These are phyloP conservation scores for Rhododendron vialii DNA, from an alignment of 148 eudicot species.

Conservation along the genomic window DNA sequence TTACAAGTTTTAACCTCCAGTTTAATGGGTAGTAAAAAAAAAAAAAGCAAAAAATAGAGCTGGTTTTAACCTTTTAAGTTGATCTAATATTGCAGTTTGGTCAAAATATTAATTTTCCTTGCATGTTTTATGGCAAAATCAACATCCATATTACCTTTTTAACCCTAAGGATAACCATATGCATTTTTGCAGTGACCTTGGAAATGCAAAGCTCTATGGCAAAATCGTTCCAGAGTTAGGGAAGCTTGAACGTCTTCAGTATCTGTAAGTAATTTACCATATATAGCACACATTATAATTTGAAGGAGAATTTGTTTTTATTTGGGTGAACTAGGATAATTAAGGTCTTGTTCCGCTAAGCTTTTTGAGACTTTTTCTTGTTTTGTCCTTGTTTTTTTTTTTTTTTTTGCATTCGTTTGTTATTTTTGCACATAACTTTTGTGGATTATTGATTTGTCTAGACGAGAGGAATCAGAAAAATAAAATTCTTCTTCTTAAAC, in stretches of 20 bases:
- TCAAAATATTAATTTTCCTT: not conserved
- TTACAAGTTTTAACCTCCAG: no score
- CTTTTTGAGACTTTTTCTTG: no score
- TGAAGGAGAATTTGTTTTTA: not conserved
- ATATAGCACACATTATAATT: not conserved
- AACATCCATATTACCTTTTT: not conserved
- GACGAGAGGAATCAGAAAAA: no score
- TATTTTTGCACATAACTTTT: no score
- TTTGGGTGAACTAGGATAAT: not conserved
- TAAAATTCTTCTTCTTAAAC: no score
- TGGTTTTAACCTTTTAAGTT: no score
- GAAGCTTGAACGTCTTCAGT: constrained; percentile 67
- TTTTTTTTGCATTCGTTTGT: no score
- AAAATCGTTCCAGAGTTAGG: constrained; percentile 76
- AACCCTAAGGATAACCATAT: not conserved
- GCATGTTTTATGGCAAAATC: not conserved
- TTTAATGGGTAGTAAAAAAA: no score
- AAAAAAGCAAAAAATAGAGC: no score
- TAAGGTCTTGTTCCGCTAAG: not conserved
- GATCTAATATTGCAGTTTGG: not conserved
- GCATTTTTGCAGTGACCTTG: constrained; percentile 44
- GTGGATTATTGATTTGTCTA: no score
- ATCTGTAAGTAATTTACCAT: constrained; percentile 45
- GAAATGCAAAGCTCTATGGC: constrained; percentile 80
- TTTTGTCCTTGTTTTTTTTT: no score